These are phyloP conservation scores for Paraphoma chrysanthemicola DNA, from an alignment of 2,329 filamentous ascomycete genomes.

Conservation along the genomic window DNA sequence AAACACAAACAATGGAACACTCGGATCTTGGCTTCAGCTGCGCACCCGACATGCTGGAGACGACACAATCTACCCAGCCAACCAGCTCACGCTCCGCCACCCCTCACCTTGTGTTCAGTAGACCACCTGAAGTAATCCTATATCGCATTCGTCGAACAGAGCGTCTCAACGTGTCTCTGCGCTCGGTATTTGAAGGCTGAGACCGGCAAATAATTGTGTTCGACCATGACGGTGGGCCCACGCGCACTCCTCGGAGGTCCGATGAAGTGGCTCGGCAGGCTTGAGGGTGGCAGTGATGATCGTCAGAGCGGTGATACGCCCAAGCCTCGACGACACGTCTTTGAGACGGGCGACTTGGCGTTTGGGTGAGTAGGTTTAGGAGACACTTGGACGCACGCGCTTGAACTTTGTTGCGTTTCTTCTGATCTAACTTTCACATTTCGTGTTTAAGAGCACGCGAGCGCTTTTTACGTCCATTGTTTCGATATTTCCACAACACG, in stretches of 20 bases:
- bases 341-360: not conserved
- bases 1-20: constrained; percentile 7
- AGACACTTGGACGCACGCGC: not conserved
- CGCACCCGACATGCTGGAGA: not conserved
- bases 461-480: no score
- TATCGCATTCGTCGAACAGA: not conserved
- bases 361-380: not conserved
- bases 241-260: not conserved
- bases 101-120: not conserved
- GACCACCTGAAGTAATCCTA: not conserved
- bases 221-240: not conserved
- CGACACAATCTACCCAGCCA: not conserved
- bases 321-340: not conserved
- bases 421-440: no score
- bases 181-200: not conserved
- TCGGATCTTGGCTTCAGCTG: not conserved
- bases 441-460: no score
- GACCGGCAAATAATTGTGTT: not conserved
- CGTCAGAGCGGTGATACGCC: not conserved
- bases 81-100: not conserved
- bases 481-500: no score
- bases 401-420: no score
- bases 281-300: not conserved
- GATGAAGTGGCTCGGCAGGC: not conserved
- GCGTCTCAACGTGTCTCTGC: not conserved